A percentile compares a stretch with the other conserved stretches of the same genome.
phyloP scores from a whole-genome alignment of 2,329 filamentous ascomycete species.

The Emydomyces testavorans region DNA sequence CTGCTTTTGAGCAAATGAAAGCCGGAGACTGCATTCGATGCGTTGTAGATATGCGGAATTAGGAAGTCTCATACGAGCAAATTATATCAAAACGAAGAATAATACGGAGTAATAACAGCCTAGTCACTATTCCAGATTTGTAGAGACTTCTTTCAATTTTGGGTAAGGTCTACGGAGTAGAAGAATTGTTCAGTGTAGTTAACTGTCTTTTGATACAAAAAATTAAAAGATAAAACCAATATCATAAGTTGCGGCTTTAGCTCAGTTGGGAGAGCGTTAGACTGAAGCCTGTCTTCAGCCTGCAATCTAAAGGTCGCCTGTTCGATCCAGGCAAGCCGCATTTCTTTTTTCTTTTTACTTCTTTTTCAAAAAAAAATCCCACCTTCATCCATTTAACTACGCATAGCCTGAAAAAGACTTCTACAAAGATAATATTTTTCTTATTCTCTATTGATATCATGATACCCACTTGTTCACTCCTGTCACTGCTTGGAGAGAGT shows the following conservation, averaged over 20 bases:
- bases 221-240: no score
- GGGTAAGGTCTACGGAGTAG: no score
- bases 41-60: slow-evolving; percentile 57
- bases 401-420: no score
- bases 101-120: no score
- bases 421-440: no score
- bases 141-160: no score
- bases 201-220: no score
- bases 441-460: no score
- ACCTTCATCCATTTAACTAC: not conserved
- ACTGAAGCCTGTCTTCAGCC: slow-evolving; percentile 2
- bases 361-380: not conserved
- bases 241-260: slow-evolving; percentile 7
- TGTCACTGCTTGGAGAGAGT: no score
- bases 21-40: slow-evolving; percentile 92
- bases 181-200: no score
- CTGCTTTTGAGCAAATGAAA: slow-evolving; percentile 89
- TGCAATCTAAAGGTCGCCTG: slow-evolving; percentile 11
- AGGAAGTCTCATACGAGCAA: not conserved
- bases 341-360: not conserved
- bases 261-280: slow-evolving; percentile 9
- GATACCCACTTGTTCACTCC: no score
- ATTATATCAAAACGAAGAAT: not conserved
- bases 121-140: no score
- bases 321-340: slow-evolving; percentile 12